Conservation (phyloP, 2,329 filamentous ascomycete species). For the Volutella citrinella region DNA sequence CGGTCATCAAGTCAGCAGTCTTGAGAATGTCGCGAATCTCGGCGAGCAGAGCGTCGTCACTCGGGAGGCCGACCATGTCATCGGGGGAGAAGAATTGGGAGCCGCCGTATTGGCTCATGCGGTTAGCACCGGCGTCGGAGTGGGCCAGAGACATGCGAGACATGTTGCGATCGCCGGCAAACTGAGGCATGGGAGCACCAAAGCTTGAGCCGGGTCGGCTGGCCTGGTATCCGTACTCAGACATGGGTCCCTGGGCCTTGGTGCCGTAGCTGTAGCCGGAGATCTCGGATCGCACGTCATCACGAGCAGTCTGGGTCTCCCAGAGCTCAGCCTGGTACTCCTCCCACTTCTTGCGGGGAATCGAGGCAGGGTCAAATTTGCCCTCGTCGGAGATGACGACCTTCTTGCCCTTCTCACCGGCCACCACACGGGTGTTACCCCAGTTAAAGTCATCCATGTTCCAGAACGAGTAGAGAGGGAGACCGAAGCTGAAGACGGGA, state of each 20-base stretch:
- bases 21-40: conserved; percentile 93
- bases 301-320: conserved; percentile 85
- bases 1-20: conserved; percentile 92
- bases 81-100: conserved; percentile 59
- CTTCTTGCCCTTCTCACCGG: conserved; percentile 89
- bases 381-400: conserved; percentile 93
- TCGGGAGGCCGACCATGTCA: conserved; percentile 74
- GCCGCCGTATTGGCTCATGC: conserved; percentile 59
- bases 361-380: conserved; percentile 90
- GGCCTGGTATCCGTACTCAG: conserved; percentile 68
- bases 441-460: conserved; percentile 99
- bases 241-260: conserved; percentile 64
- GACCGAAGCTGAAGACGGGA: conserved; percentile 84
- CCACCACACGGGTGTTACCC: conserved; percentile 98
- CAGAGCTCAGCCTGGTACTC: conserved; percentile 98
- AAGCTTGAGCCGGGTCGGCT: conserved; percentile 57
- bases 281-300: conserved; percentile 79
- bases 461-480: conserved; percentile 97
- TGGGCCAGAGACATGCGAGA: conserved; percentile 79
- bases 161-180: conserved; percentile 41
- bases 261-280: conserved; percentile 96
- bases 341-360: conserved; percentile 98
- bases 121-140: conserved; percentile 61
- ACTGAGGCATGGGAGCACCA: conserved; percentile 42
- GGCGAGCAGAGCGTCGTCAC: conserved; percentile 82